Base-by-base conservation (phyloP, 768 basidiomycete species). In the Xanthoconium stramineum region DNA sequence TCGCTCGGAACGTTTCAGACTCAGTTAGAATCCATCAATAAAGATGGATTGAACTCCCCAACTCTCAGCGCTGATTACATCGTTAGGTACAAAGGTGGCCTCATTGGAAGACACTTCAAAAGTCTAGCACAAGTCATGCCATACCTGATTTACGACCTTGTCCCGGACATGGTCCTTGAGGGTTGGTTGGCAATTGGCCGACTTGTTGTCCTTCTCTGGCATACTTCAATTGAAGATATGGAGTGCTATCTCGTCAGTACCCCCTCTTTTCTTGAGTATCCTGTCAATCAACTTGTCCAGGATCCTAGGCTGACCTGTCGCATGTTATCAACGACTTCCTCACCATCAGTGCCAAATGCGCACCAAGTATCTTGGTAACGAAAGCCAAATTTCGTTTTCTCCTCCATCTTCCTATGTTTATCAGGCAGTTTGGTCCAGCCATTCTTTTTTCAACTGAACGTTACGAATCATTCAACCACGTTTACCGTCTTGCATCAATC, bases 201-300 rank as follows among this genome's bases (percentile, higher is more conserved):
- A 13, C 68, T 80, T 0, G 45, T 67, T 0, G 72, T 76, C 0
- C 63, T 78, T 0, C 62, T 80, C 0, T 81, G 80, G 80, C 59
- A 76, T 15, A 69, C 70, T 0, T 69, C 72, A 56, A 80, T 80
- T 15, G 47, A 57, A 0, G 60, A 79, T 46, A 60, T 65, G 20
- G 65, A 74, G 5, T 47, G 62, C 17, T 80, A 79, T 58, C 19
- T 74, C 5, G 68, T 74, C 1, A 30, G 52, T 53, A 40, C 45
- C 5, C 24, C n/a, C 30, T 17, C 3, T 32, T 20, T 13, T 5
- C 5, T n/a, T n/a, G n/a, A 6, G 32, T 32, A 5, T 29, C 15
- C 40, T 33, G 14, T 32, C 24, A 9, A 13, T 30, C 52, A 15
- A 32, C 7, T 13, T 44, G n/a, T 29, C 30, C 43, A 29, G 13